Percentiles rank a stretch among this genome's conserved stretches.
Conservation (phyloP, 1,284 basidiomycete species). For the Thecaphora thlaspeos region DNA sequence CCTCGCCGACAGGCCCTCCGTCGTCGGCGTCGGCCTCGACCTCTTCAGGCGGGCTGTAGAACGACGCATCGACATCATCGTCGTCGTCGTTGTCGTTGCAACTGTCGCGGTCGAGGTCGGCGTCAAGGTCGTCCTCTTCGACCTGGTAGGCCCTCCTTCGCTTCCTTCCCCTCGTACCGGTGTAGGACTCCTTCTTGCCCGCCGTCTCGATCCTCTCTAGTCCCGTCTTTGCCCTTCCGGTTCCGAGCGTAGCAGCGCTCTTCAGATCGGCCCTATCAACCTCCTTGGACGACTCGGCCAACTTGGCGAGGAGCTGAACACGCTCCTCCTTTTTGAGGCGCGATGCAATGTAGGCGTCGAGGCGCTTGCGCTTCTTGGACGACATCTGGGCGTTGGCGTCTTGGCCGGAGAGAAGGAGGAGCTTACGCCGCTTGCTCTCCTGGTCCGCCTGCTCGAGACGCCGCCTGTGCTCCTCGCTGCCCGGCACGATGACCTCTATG, state of each 20-base stretch:
- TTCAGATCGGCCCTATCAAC: slow-evolving; percentile 50
- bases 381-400: slow-evolving; percentile 42
- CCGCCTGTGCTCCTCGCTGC: slow-evolving; percentile 29
- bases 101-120: slow-evolving; percentile 25
- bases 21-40: slow-evolving; percentile 11
- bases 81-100: slow-evolving; percentile 5
- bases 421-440: slow-evolving; percentile 19
- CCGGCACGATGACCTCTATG: slow-evolving; percentile 44
- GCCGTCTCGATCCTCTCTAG: slow-evolving; percentile 44
- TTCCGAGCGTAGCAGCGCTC: slow-evolving; percentile 52
- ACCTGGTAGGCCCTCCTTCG: slow-evolving; percentile 21
- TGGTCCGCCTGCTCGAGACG: slow-evolving; percentile 29
- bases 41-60: slow-evolving; percentile 15
- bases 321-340: slow-evolving; percentile 57
- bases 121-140: slow-evolving; percentile 45
- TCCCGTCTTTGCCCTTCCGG: slow-evolving; percentile 42
- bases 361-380: slow-evolving; percentile 57
- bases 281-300: slow-evolving; percentile 48
- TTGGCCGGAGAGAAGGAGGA: slow-evolving; percentile 35
- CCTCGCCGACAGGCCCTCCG: slow-evolving; percentile 24
- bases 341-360: slow-evolving; percentile 57
- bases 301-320: slow-evolving; percentile 47
- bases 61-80: slow-evolving; percentile 12
- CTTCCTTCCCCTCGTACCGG: slow-evolving; percentile 6
- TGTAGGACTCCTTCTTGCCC: slow-evolving; percentile 19